Conservation (phyloP, 345 rosid genomes). For the Eucalyptus pauciflora region DNA sequence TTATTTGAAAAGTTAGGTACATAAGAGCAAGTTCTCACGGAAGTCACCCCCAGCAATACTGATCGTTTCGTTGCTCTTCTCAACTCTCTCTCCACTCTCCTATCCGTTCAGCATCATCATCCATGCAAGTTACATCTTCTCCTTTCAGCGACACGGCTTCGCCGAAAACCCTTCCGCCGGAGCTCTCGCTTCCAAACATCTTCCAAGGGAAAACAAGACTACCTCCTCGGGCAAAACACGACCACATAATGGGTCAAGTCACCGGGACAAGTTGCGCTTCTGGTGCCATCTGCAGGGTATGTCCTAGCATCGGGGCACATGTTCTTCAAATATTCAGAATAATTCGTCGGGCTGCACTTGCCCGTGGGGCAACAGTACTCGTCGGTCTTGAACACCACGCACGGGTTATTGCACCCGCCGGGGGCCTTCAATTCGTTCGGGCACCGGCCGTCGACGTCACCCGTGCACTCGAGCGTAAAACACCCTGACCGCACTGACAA, state of each 20-base stretch:
- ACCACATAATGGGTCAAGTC: constrained; percentile 9
- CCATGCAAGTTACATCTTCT: not conserved
- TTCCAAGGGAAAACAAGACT: not conserved
- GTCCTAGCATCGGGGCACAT: constrained; percentile 11
- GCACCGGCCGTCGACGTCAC: accelerated
- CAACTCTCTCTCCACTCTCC: not conserved
- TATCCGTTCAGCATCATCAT: not conserved
- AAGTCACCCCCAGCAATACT: not conserved
- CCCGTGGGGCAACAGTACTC: constrained; percentile 30
- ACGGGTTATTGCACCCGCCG: constrained; percentile 29
- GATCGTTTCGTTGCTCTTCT: not conserved
- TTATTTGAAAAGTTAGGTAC: not conserved
- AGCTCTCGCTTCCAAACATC: not conserved
- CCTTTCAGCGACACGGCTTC: not conserved
- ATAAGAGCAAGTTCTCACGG: not conserved
- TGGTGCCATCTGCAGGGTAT: constrained; percentile 14
- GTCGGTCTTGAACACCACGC: constrained; percentile 32
- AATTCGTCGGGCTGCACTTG: not conserved
- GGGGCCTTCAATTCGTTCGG: not conserved
- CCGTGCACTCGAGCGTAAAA: not conserved
- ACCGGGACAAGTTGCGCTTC: constrained; percentile 18
- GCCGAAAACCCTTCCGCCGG: not conserved
- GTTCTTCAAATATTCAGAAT: constrained; percentile 7
- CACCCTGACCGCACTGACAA: accelerated
- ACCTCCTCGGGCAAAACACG: constrained; percentile 7